Conservation (phyloP, 352 stramenopile species). For the Phytophthora pluvialis region DNA sequence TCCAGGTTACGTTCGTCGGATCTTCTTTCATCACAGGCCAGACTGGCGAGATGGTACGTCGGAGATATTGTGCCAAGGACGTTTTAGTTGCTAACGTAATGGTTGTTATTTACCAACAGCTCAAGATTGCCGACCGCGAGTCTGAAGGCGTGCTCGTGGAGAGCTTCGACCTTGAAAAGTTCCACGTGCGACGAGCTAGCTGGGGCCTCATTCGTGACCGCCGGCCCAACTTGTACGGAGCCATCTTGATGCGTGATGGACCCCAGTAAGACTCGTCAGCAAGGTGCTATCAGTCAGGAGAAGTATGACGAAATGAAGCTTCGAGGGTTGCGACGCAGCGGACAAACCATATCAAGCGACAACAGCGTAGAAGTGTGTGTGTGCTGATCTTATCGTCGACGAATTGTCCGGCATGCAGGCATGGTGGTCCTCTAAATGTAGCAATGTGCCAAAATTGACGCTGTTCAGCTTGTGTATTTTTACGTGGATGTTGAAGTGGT, state of each 20-base stretch:
- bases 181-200: slow-evolving; percentile 83
- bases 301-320: slow-evolving; percentile 7
- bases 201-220: slow-evolving; percentile 90
- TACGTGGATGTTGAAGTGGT: slow-evolving; percentile 20
- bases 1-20: slow-evolving; percentile 91
- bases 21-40: slow-evolving; percentile 93
- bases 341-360: slow-evolving; percentile 10
- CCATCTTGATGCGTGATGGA: slow-evolving; percentile 85
- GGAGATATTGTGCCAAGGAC: background rate
- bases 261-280: slow-evolving; percentile 27
- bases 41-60: slow-evolving; percentile 87
- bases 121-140: slow-evolving; percentile 89
- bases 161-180: slow-evolving; percentile 87
- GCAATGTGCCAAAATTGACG: slow-evolving; percentile 28
- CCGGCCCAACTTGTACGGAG: slow-evolving; percentile 83
- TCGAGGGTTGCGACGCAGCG: slow-evolving; percentile 10
- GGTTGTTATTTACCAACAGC: slow-evolving; percentile 37
- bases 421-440: slow-evolving; percentile 31
- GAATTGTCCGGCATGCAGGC: slow-evolving; percentile 9
- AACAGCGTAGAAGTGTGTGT: slow-evolving; percentile 13
- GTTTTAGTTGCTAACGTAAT: slow-evolving; percentile 11
- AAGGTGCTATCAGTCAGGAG: slow-evolving; percentile 4
- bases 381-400: slow-evolving; percentile 15
- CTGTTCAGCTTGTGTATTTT: slow-evolving; percentile 29
- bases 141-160: slow-evolving; percentile 89